Conservation (phyloP, 495 filamentous ascomycete species). For the Penicillium manginii region DNA sequence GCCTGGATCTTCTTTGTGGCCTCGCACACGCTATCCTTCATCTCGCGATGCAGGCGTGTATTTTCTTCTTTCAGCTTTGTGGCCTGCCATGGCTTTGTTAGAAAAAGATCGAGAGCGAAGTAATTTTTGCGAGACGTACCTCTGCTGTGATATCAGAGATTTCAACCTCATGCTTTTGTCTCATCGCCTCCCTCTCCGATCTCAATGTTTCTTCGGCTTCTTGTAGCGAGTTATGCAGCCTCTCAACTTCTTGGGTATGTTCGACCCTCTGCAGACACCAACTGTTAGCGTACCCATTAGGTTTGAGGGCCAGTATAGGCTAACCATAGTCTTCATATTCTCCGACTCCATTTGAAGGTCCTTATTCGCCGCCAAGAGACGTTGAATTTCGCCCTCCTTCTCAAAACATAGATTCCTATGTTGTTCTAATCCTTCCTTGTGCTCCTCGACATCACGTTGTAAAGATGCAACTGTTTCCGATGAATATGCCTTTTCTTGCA, state of each 20-base stretch:
- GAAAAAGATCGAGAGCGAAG: not conserved
- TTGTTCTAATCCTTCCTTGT: slow-evolving; percentile 24
- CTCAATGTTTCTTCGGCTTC: slow-evolving; percentile 26
- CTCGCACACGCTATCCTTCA: slow-evolving; percentile 30
- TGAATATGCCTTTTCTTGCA: slow-evolving; percentile 22
- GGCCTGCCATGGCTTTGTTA: slow-evolving; percentile 19
- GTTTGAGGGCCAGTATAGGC: not conserved
- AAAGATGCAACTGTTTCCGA: slow-evolving; percentile 20
- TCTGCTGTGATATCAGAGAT: slow-evolving; percentile 23
- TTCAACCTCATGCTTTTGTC: slow-evolving; percentile 21
- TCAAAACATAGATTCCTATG: slow-evolving; percentile 15
- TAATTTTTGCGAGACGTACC: slow-evolving; percentile 19
- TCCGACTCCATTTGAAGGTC: slow-evolving; percentile 23
- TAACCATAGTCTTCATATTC: slow-evolving; percentile 35
- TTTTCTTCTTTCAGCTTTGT: slow-evolving; percentile 31
- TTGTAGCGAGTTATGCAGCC: slow-evolving; percentile 24
- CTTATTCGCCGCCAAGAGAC: slow-evolving; percentile 24
- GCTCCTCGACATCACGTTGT: slow-evolving; percentile 21
- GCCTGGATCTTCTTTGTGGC: slow-evolving; percentile 37
- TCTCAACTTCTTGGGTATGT: slow-evolving; percentile 27
- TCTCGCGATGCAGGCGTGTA: slow-evolving; percentile 24
- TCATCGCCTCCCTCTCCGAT: slow-evolving; percentile 22
- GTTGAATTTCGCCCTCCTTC: slow-evolving; percentile 35
- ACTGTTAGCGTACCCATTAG: slow-evolving; percentile 1
- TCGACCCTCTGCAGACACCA: slow-evolving; percentile 26